phyloP scores from a whole-genome alignment of 495 filamentous ascomycete species.

The Xylaria curta region DNA sequence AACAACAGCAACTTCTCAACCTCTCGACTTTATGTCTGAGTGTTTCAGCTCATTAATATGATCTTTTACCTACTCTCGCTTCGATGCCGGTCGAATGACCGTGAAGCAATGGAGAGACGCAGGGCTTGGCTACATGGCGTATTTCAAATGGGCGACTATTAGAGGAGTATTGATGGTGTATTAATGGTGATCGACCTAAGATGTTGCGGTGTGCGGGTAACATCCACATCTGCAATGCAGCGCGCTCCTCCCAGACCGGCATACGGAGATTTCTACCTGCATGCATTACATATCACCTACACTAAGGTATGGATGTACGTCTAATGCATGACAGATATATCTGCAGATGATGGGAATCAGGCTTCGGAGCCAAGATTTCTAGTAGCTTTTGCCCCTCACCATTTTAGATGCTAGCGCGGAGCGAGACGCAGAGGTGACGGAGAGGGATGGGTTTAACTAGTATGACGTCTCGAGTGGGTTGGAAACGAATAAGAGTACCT shows the following conservation, averaged over 20 bases:
- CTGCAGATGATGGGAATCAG: slow-evolving; percentile 22
- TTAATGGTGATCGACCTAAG: slow-evolving; percentile 6
- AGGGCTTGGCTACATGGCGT: not conserved
- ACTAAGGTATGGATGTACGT: slow-evolving; percentile 15
- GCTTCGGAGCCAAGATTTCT: slow-evolving; percentile 21
- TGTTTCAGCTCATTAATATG: not conserved
- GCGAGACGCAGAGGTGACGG: not conserved
- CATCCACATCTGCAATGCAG: slow-evolving; percentile 23
- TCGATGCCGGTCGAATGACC: not conserved
- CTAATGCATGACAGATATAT: slow-evolving; percentile 22
- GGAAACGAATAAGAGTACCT: not conserved
- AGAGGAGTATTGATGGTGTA: not conserved
- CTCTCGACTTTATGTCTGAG: not conserved
- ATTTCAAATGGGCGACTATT: slow-evolving; percentile 1
- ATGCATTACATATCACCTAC: slow-evolving; percentile 25
- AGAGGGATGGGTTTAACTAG: not conserved
- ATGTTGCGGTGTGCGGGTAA: slow-evolving; percentile 23
- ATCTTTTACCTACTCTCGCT: not conserved
- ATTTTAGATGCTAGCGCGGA: slow-evolving; percentile 1
- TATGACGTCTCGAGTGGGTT: slow-evolving; percentile 12
- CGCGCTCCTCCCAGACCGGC: slow-evolving; percentile 15
- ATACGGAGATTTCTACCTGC: slow-evolving; percentile 25
- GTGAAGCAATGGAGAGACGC: not conserved
- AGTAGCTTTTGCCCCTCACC: slow-evolving; percentile 10
- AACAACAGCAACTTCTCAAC: not conserved